These are phyloP conservation scores for Adansonia rubrostipa DNA, from an alignment of 441 rosid species.

Conservation along the genomic window DNA sequence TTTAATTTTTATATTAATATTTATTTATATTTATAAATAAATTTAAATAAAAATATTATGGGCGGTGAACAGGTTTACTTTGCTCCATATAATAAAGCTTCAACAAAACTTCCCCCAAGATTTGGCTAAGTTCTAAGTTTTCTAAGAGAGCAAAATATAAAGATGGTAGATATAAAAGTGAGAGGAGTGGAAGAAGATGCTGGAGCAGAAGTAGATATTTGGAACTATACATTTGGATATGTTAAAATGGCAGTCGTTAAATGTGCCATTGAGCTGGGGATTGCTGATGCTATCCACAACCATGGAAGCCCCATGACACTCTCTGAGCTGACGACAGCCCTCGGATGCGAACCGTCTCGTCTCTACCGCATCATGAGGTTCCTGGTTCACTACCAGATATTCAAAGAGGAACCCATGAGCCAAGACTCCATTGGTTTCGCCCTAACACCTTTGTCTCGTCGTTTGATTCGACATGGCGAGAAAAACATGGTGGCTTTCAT, in stretches of 20 bases:
- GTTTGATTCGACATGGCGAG: slow-evolving; percentile 39
- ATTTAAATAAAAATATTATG: too few species aligned
- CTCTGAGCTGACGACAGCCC: slow-evolving; percentile 50
- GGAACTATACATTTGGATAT: slow-evolving; percentile 62
- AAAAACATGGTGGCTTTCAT: slow-evolving; percentile 42
- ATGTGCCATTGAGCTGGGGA: slow-evolving; percentile 75
- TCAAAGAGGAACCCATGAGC: slow-evolving; percentile 41
- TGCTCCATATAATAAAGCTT: not conserved
- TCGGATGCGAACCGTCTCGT: slow-evolving; percentile 48
- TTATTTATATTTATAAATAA: too few species aligned
- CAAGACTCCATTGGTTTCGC: slow-evolving; percentile 38
- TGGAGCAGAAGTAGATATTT: slow-evolving; percentile 51
- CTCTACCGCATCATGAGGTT: slow-evolving; percentile 72
- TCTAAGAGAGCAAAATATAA: not conserved
- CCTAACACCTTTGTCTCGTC: slow-evolving; percentile 66
- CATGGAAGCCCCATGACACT: slow-evolving; percentile 52
- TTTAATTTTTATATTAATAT: too few species aligned
- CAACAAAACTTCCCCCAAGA: not conserved
- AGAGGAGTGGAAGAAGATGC: slow-evolving; percentile 42
- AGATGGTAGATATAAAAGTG: slow-evolving; percentile 1
- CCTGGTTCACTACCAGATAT: slow-evolving; percentile 50
- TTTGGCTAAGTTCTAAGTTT: not conserved
- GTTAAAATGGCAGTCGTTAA: slow-evolving; percentile 61
- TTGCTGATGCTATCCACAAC: slow-evolving; percentile 64
- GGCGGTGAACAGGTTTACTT: too few species aligned